A percentile compares a stretch with the other conserved stretches of the same genome.
These are phyloP conservation scores for Hymenotorrendiella dingleyae DNA, from an alignment of 2,329 filamentous ascomycete species.

Conservation along the genomic window DNA sequence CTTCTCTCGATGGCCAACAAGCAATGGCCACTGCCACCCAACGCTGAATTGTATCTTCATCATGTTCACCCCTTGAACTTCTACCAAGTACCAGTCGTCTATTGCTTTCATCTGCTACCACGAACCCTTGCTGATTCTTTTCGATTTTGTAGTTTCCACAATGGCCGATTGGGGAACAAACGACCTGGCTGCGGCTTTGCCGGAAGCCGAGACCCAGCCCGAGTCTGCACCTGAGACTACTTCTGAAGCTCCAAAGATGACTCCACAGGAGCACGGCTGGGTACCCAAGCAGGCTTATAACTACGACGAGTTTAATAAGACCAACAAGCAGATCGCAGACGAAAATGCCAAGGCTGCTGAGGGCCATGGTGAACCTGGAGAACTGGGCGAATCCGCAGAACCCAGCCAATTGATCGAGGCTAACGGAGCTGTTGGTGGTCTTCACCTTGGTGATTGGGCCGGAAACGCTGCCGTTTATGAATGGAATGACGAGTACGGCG, in stretches of 20 bases:
- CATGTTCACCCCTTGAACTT: no score
- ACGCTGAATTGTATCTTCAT: no score
- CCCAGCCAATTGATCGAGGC: constrained; percentile 1
- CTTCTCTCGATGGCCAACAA: no score
- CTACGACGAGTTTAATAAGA: constrained; percentile 27
- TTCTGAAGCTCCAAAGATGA: constrained; percentile 10
- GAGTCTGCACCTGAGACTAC: constrained; percentile 1
- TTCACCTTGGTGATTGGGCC: constrained; percentile 23
- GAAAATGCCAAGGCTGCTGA: constrained; percentile 5
- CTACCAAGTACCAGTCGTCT: neutral
- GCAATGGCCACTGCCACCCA: no score
- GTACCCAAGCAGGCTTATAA: constrained; percentile 24
- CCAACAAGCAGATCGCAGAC: constrained; percentile 23
- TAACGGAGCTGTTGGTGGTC: constrained; percentile 17
- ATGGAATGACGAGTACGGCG: constrained; percentile 80
- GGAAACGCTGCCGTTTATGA: constrained; percentile 53
- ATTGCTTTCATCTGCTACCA: no score
- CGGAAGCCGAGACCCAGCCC: constrained; percentile 6
- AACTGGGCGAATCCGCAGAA: constrained; percentile 3
- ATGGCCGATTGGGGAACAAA: constrained; percentile 23
- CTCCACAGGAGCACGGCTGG: constrained; percentile 30
- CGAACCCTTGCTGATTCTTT: no score
- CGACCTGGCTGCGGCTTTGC: constrained; percentile 32
- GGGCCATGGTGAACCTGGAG: no score
- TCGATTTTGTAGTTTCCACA: no score